Evolutionary conservation across 331 rosid genomes (phyloP), one percentile per base, ranked within the genome.

Genomic region (Stylosanthes scabra): DNA sequence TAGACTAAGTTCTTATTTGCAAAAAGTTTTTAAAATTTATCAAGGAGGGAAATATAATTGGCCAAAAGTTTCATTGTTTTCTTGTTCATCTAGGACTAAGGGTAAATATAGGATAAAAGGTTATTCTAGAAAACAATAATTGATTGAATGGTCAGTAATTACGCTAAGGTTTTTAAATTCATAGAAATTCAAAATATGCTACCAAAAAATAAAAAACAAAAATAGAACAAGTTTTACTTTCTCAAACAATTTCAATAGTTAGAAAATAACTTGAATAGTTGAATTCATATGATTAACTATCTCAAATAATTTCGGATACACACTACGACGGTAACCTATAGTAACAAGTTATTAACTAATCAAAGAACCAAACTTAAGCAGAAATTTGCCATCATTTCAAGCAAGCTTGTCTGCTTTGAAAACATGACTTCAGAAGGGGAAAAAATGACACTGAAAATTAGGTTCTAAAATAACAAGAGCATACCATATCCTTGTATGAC

Each of bases 401-500:
- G 0, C 39, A 34, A 34, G 39, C 39, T 20, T 2, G n/a, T 13
- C 47, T 40, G 74, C 55, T 70, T 56, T 15, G 14, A 20, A 66
- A 27, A 12, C 31, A 50, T 50, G 37, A 50, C 14, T 60, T 3
- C 5, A 10, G 29, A 40, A 34, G 39, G 39, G 6, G 39, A 40
- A 65, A n/a, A 15, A 51, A 70, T 47, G 41, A 49, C 54, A 63
- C 64, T 75, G 28, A 3, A 56, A 54, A 12, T 63, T 61, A 7
- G 63, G 14, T 69, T 56, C 67, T 76, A 46, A 52, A 73, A 56
- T 20, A 78, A 59, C 67, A 80, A 37, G 68, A 54, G 62, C 80
- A 64, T 84, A 95, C 99, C 99, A 78, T 95, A 95, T 92, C 99
- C 99, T 86, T 95, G 99, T 60, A 95, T 74, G 84, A 95, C 96